These are phyloP conservation scores for Nissolia schottii DNA, from an alignment of 306 rosid genomes.

Conservation along the genomic window DNA sequence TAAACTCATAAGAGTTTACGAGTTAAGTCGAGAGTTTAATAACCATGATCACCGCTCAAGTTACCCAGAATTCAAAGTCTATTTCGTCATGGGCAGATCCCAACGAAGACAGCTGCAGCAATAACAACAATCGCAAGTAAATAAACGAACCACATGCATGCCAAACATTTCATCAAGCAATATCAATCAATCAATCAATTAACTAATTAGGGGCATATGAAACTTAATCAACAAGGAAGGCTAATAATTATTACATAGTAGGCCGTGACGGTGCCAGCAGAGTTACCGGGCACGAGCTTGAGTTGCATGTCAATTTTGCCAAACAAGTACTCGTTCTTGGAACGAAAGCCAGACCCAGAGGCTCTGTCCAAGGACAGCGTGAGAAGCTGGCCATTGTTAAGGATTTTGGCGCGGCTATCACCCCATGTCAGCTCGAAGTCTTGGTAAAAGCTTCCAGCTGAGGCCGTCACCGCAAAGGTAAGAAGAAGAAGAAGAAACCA, in stretches of 20 bases:
- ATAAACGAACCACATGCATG: too few species aligned
- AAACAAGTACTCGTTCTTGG: slow-evolving; percentile 46
- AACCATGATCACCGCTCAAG: too few species aligned
- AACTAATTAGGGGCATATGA: not conserved
- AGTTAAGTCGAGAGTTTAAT: too few species aligned
- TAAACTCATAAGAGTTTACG: too few species aligned
- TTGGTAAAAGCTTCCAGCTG: slow-evolving; percentile 32
- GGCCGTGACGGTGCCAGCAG: slow-evolving; percentile 54
- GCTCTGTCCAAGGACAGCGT: slow-evolving; percentile 36
- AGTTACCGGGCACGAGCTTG: slow-evolving; percentile 61
- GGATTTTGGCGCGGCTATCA: slow-evolving; percentile 44
- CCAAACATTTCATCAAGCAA: not conserved
- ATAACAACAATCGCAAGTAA: too few species aligned
- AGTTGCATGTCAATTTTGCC: slow-evolving; percentile 63
- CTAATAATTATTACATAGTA: slow-evolving; percentile 61
- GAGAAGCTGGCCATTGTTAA: slow-evolving; percentile 34
- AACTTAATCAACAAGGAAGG: not conserved
- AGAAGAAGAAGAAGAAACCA: slow-evolving; percentile 12
- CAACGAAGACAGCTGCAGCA: too few species aligned
- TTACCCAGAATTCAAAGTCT: too few species aligned
- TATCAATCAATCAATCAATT: too few species aligned
- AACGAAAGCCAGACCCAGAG: slow-evolving; percentile 54
- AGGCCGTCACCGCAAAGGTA: not conserved
- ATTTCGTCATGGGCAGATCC: too few species aligned
- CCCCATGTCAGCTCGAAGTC: slow-evolving; percentile 65